Evolutionary conservation across 2,329 filamentous ascomycete species (phyloP), one percentile per base, ranked within the genome.

Genomic region (Aspergillus terreus): DNA sequence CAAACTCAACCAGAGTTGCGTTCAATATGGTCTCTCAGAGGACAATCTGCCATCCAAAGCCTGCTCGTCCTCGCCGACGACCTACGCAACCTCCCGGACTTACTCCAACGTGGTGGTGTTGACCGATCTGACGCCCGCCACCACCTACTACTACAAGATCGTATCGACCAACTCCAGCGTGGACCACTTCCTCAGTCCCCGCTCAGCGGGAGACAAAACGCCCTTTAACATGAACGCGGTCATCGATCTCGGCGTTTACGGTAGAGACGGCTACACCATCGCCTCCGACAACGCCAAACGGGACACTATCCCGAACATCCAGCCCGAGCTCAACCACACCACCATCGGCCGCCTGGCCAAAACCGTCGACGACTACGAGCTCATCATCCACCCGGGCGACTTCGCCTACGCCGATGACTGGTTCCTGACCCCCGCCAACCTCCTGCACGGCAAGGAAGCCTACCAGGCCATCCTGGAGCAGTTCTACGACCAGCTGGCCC

Each of bases 61-160:
- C 2, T 83, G 80, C 66, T 77, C 78, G 1, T 66, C 64, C 12
- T 63, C 57, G 3, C 78, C 79, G 0, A 67, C 71, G 6, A 82
- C 80, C 1, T 83, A 83, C 55, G 62, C 68, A 1, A 77, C 76
- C 1, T 82, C 80, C n/a, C 73, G 79, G 11, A 83, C 80, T 0
- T 81, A 72, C 57, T 75, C 74, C 33, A 78, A 82, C 55, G 68
- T 70, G 0, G 81, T 81, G 1, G 70, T 69, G 2, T 63, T 84
- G 32, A 68, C 69, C 0, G 70, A 61, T 6, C 65, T 84, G 17
- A 66, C 65, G 0, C 75, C 81, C 0, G 79, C 76, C 0, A 82
- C 80, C 1, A 81, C 74, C 0, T 84, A 84, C 64, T 84, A 81
- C 70, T 84, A 84, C 70, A 75, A 81, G 68, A 82, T 83, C 45